Evolutionary conservation across 2,329 filamentous ascomycete genomes (phyloP).

Genomic region (Pyrenochaeta sp.): DNA sequence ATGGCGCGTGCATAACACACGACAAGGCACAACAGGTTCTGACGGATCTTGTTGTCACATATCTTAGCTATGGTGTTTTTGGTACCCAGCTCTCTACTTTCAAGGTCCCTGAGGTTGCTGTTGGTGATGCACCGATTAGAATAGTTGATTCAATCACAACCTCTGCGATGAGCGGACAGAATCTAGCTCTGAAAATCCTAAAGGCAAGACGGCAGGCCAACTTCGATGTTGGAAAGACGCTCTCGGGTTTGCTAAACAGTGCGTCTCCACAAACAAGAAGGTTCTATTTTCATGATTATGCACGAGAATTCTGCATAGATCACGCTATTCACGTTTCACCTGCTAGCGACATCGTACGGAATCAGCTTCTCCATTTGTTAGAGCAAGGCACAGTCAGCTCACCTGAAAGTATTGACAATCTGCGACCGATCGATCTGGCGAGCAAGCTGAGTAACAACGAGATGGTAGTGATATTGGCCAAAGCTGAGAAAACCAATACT

Average conservation of each 20-base stretch:
- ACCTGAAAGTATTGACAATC: neutral
- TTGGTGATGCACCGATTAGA: constrained; percentile 10
- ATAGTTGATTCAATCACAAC: constrained; percentile 12
- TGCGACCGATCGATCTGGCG: neutral
- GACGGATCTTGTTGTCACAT: constrained; percentile 28
- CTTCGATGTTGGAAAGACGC: constrained; percentile 11
- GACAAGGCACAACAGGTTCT: constrained; percentile 15
- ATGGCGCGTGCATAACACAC: neutral
- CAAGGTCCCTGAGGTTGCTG: constrained; percentile 5
- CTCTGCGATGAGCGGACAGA: constrained; percentile 8
- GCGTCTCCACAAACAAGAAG: neutral
- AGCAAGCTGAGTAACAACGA: neutral
- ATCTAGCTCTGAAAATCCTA: constrained; percentile 15
- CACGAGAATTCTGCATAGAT: neutral
- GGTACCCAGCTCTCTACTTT: constrained; percentile 20
- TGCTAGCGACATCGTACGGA: no score
- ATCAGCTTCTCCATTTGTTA: no score
- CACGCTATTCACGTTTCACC: no score
- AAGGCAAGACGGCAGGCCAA: constrained; percentile 6
- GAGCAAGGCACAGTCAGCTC: no score
- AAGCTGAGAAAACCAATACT: no score
- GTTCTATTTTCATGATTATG: constrained; percentile 1
- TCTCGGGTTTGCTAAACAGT: constrained; percentile 2
- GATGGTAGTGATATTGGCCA: no score
- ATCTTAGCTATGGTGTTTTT: constrained; percentile 31